Percentiles rank a stretch among this genome's conserved stretches.
Evolutionary conservation across 1,284 basidiomycete species (phyloP).

Genomic region (Leccinum variabile): DNA sequence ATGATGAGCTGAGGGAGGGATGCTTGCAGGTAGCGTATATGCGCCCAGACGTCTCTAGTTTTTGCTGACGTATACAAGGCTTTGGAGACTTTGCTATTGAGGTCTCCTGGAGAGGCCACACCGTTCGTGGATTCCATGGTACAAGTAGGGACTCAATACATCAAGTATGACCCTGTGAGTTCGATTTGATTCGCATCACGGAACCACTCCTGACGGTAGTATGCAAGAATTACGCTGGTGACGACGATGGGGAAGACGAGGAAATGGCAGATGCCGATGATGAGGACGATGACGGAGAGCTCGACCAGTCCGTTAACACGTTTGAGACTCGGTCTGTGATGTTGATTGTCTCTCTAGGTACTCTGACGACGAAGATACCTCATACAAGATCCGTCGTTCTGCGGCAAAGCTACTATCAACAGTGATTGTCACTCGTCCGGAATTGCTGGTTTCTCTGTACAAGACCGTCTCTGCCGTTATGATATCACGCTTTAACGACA

Average conservation of each 20-base stretch:
- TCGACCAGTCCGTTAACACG: constrained; percentile 56
- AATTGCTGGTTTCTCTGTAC: constrained; percentile 79
- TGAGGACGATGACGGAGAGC: constrained; percentile 79
- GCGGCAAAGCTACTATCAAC: constrained; percentile 89
- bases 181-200: not conserved
- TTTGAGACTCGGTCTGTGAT: not conserved
- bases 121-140: constrained; percentile 72
- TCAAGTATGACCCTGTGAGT: constrained; percentile 93
- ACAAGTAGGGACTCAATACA: constrained; percentile 68
- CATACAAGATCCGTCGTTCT: constrained; percentile 94
- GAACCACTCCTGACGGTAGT: constrained; percentile 10
- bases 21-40: constrained; percentile 60
- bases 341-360: constrained; percentile 56
- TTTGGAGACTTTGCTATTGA: constrained; percentile 80
- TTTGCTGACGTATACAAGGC: constrained; percentile 42
- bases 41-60: not conserved
- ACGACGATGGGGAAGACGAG: constrained; percentile 78
- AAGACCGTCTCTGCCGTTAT: constrained; percentile 84
- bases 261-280: constrained; percentile 77
- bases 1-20: constrained; percentile 80
- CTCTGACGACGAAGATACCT: constrained; percentile 98
- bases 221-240: constrained; percentile 81
- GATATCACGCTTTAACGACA: constrained; percentile 89
- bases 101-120: constrained; percentile 81
- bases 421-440: constrained; percentile 85